Conservation (phyloP, 768 basidiomycete species). For the Amanita rubescens region DNA sequence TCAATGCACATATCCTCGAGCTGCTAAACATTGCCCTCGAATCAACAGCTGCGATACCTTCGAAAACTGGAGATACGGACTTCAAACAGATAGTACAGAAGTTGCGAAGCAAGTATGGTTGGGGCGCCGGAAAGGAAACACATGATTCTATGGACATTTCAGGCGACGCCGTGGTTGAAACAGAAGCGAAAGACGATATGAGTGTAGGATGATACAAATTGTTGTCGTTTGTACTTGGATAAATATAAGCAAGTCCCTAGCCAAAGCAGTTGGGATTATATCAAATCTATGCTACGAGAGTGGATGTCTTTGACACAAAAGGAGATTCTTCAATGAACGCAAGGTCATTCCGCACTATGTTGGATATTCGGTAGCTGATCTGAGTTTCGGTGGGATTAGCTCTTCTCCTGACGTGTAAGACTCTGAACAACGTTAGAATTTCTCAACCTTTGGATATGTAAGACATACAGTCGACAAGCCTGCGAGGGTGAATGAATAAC, state of each 20-base stretch:
- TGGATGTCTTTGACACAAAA: neutral
- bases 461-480: conserved; percentile 20
- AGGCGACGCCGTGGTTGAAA: conserved; percentile 11
- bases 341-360: conserved; percentile 14
- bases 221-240: neutral
- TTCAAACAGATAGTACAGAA: conserved; percentile 23
- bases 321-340: neutral
- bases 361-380: conserved; percentile 12
- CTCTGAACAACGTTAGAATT: conserved; percentile 7
- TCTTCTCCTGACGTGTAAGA: conserved; percentile 14
- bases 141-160: conserved; percentile 14
- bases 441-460: neutral
- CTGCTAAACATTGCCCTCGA: conserved; percentile 79
- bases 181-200: conserved; percentile 20
- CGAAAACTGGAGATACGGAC: conserved; percentile 17
- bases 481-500: neutral
- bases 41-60: conserved; percentile 18
- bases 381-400: conserved; percentile 13
- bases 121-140: conserved; percentile 24
- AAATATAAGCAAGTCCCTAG: neutral
- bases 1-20: conserved; percentile 75
- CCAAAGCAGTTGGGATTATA: neutral
- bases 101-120: conserved; percentile 26
- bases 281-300: neutral
- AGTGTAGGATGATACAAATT: conserved; percentile 17